Evolutionary conservation across 1,284 basidiomycete species (phyloP), one percentile per base, ranked within the genome.

Genomic region (Papiliotrema laurentii): DNA sequence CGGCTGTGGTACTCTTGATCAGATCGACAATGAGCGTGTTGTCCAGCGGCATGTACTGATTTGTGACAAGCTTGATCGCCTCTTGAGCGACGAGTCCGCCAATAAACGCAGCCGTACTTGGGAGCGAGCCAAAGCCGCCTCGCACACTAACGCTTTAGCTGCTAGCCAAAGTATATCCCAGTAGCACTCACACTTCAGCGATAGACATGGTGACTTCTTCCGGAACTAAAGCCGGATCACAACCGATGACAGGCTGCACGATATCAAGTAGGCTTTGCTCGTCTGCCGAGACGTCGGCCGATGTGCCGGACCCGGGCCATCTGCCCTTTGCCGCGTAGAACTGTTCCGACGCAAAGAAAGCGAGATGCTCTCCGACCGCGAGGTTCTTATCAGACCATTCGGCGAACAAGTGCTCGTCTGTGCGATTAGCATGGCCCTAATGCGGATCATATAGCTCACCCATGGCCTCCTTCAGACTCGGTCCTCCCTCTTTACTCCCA

Each of bases 71-170:
- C 79, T 99, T 98, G 80, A 98, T 97, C 6, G 85, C 84, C 73
- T 98, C 96, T 63, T 98, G 96, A n/a, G 91, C 91, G 24, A 93
- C 87, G 18, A 98, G 73, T 0, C 94, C 96, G 14, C 96, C 96
- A 2, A 97, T 75, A 64, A 98, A 83, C 0, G 92, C 92, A 0
- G 96, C 89, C 0, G 86, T 93, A 56, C 91, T 93, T 0, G 94
- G 92, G 1, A 97, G 74, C 59, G 94, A 89, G 1, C 88, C 83
- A 2, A 83, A 85, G 2, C 89, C 90, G 1, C 90, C 81, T 16
- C 93, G 84, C 4, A 79, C 83, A n/a, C 72, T 64, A 56, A 4
- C 16, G 9, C 24, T 44, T 52, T 42, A 59, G 50, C 36, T 49
- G 18, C 9, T 16, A 11, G 14, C 39, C 14, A 31, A 19, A 21